Base-by-base conservation (phyloP, 306 rosid genomes). In the Canavalia ensiformis region DNA sequence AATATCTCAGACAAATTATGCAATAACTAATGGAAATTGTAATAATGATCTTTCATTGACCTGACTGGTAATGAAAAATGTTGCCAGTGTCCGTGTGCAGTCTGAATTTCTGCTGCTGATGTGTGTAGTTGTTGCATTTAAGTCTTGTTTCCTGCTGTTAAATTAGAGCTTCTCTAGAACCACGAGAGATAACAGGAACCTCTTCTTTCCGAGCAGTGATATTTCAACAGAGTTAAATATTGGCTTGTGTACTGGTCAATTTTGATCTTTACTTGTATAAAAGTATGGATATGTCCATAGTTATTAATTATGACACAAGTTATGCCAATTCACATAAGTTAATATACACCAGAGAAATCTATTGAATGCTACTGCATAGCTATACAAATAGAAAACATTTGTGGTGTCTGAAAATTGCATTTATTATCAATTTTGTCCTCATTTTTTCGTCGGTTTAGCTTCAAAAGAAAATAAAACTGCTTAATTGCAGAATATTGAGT, bases 1-100 rank as follows among this genome's bases (percentile, higher is more conserved):
- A 83, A 72, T 42, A 12, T 80, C 77, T 41, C 84, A 78, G 68
- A 56, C 83, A 8, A 80, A 64, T 54, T 34, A 60, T 58, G 72
- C 78, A 41, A 81, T 68, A 71, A 68, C 84, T 84, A 84, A 78
- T 45, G 84, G 80, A 68, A 72, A 68, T 60, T 64, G 64, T 74
- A 60, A 72, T 55, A 56, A 35, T 51, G 88, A 83, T 75, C 60
- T 79, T 49, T 84, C 88, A 35, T 87, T 50, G 46, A 67, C n/a
- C 49, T 37, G 68, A 71, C 74, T 66, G 34, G 60, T 68, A 42
- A 77, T 62, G 69, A 35, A 66, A 45, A 71, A 9, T 52, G 77
- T 70, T 76, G 25, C 51, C 45, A 7, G 69, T 41, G 31, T 49
- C 68, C 12, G 64, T 47, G 72, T 72, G 64, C 73, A 47, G 68